Evolutionary conservation across 192 early-diverging fungal genomes (phyloP), one percentile per base, ranked within the genome.

Genomic region (Coemansia sp.): DNA sequence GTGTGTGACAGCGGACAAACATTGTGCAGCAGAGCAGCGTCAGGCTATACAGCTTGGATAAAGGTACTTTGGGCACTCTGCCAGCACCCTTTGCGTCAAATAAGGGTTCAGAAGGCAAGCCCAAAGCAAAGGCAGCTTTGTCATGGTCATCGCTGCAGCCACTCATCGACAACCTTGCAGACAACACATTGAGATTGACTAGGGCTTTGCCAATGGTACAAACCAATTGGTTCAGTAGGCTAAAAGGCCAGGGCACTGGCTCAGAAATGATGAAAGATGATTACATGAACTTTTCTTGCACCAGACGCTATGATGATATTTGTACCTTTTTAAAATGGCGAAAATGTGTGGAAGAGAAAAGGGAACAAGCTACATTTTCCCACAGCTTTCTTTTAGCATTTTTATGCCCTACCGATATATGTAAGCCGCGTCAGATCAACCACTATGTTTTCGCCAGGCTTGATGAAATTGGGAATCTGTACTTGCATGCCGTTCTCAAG

Each of bases 391-490:
- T 37, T 56, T 20, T 31, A 31, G 7, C 0, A 0, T 1, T 34
- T 37, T 10, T 36, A 77, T 4, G 67, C 89, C 18, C 89, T 80
- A 20, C 82, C 79, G 12, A 90, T 60, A 50, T 93, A 93, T 25
- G 74, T 81, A 25, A 82, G 63, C 12, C 84, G 75, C 17, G 85
- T 74, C 11, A 91, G 69, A 73, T 93, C 87, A 23, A 95, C 85
- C 2, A 88, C 50, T 18, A 95, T 84, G 44, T 70, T 79, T 36
- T 95, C 93, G 24, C 91, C 92, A 11, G 77, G 71, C 64, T 89
- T 85, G 24, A 93, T 83, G 85, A 93, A 93, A 64, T 90, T 87
- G 10, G 93, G 93, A 7, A 95, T 89, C 66, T 76, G 77, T 14
- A 95, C 81, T 38, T 72, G 80, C 25, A 81, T 83, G 4, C 87